Evolutionary conservation across 2,329 filamentous ascomycete genomes (phyloP).

Genomic region (Tolypocladium paradoxum): DNA sequence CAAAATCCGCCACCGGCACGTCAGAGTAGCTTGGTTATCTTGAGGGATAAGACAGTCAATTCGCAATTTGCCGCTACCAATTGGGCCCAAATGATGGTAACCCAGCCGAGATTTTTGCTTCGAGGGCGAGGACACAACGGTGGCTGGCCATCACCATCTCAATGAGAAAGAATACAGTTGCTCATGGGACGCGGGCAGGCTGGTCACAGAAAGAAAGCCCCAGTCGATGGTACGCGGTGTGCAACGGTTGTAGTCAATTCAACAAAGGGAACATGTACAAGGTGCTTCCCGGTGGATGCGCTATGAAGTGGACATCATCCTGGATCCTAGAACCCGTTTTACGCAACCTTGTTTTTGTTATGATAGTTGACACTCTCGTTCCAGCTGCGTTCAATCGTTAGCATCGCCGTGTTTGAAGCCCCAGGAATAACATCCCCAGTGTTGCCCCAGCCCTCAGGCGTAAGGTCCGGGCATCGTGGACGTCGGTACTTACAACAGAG

Average conservation of each 20-base stretch:
- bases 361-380: slow-evolving; percentile 94
- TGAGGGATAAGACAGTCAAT: neutral
- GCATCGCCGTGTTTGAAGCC: neutral
- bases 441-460: neutral
- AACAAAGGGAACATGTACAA: slow-evolving; percentile 23
- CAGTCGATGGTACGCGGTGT: neutral
- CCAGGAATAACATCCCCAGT: neutral
- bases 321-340: slow-evolving; percentile 16
- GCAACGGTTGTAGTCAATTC: slow-evolving; percentile 13
- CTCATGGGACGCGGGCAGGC: neutral
- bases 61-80: neutral
- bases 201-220: neutral
- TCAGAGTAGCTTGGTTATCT: neutral
- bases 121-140: too few species aligned
- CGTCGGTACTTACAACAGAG: slow-evolving; percentile 31
- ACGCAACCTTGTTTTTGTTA: slow-evolving; percentile 69
- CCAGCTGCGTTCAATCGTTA: slow-evolving; percentile 52
- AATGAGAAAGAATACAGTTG: neutral
- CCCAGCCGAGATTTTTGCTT: neutral
- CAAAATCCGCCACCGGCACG: neutral
- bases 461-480: neutral
- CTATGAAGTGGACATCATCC: slow-evolving; percentile 14
- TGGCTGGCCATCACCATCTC: neutral
- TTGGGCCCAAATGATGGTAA: neutral
- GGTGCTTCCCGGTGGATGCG: slow-evolving; percentile 15